A percentile compares a stretch with the other conserved stretches of the same genome.
phyloP scores from a whole-genome alignment of 257 asterid genomes.

The Solanum rostratum region DNA sequence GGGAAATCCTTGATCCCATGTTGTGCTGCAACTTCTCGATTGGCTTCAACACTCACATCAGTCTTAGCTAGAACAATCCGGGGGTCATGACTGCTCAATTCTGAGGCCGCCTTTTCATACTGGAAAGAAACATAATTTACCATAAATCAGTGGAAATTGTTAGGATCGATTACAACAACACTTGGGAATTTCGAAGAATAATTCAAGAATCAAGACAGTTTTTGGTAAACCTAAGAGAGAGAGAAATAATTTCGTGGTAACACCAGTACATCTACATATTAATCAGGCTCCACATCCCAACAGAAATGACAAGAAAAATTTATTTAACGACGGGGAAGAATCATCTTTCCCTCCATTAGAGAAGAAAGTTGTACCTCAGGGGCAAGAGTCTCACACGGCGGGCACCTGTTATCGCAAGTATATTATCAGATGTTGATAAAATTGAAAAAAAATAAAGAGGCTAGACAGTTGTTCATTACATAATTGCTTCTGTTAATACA shows the following conservation, averaged over 20 bases:
- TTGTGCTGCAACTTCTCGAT: constrained; percentile 38
- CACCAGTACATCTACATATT: no score
- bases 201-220: no score
- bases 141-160: neutral
- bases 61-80: constrained; percentile 59
- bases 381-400: constrained; percentile 77
- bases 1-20: constrained; percentile 60
- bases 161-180: no score
- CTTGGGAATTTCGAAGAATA: no score
- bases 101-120: constrained; percentile 75
- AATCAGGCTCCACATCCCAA: no score
- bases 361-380: constrained; percentile 58
- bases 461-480: neutral
- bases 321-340: neutral
- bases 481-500: neutral
- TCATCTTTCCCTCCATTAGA: neutral
- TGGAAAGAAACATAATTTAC: neutral
- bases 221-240: no score
- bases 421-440: neutral
- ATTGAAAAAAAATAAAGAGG: neutral
- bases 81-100: constrained; percentile 59
- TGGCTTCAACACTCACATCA: constrained; percentile 48
- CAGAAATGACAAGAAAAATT: neutral
- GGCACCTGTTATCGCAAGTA: constrained; percentile 55
- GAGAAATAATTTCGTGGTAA: no score